Conservation (phyloP, 495 filamentous ascomycete species). For the Neurospora tetraspora region DNA sequence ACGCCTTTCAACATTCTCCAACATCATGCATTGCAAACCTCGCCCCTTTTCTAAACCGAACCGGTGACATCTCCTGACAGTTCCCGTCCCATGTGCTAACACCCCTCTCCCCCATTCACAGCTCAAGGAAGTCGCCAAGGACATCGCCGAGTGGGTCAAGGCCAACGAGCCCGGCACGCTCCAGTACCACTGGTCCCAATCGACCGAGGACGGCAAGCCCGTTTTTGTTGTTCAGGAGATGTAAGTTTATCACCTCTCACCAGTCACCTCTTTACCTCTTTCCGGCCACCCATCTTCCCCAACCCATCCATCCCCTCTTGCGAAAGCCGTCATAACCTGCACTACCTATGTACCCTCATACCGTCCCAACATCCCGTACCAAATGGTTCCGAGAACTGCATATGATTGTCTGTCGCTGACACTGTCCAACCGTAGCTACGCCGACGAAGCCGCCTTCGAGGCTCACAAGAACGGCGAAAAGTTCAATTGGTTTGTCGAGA, state of each 20-base stretch:
- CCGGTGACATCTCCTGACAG: background rate
- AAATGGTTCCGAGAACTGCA: no score
- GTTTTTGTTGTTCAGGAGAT: slow-evolving; percentile 14
- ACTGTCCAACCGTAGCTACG: no score
- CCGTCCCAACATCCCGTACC: no score
- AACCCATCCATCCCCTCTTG: background rate
- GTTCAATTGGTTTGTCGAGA: slow-evolving; percentile 8
- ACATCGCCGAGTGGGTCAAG: slow-evolving; percentile 7
- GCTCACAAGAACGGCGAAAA: slow-evolving; percentile 12
- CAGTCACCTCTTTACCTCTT: background rate
- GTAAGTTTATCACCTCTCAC: slow-evolving; percentile 4
- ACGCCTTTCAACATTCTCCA: background rate
- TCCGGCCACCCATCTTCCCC: background rate
- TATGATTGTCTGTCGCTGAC: no score
- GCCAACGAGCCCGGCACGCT: slow-evolving; percentile 15
- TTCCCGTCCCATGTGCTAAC: background rate
- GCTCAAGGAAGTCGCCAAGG: slow-evolving; percentile 14
- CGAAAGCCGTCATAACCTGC: background rate
- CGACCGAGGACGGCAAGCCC: slow-evolving; percentile 6
- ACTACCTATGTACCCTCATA: background rate
- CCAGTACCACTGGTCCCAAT: slow-evolving; percentile 18
- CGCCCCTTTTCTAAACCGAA: background rate
- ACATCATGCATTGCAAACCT: background rate
- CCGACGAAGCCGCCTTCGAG: slow-evolving; percentile 13
- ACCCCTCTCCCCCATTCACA: background rate